Base-by-base conservation (phyloP, 768 basidiomycete genomes). In the Fistulinella prunicolor region DNA sequence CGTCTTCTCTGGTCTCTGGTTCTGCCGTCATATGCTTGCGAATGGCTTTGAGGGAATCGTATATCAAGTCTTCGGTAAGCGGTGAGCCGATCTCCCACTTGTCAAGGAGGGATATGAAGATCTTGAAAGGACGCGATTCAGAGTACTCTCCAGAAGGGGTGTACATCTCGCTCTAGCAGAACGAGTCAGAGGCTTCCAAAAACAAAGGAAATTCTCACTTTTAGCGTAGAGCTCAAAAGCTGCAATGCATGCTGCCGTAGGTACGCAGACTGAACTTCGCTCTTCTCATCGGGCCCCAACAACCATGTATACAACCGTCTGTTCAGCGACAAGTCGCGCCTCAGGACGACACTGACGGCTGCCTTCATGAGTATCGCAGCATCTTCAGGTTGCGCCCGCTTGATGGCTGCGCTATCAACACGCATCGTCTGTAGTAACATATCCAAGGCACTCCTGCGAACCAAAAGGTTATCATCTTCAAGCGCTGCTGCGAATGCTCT, bases 31-130 rank as follows among this genome's bases (percentile, higher is more conserved):
- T 65, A 16, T 81, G 71, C 16, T 71, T 61, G 63, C 80, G 81
- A 42, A 96, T 72, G 2, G 89, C 82, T 43, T 76, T 82, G 59
- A 97, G 82, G 0, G 89, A 77, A 56, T 95, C 89, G 56, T 88
- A 81, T 10, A 89, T 80, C 43, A 97, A 70, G 6, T 73, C 74
- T 34, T 92, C 86, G 0, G 93, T 93, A 22, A 99, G 66, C 0
- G 79, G 75, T 8, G 79, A 80, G 5, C 95, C 95, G 38, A 98
- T 86, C 65, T 98, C 96, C 89, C 92, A 97, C 66, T 96, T 96
- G 67, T 99, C 96, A 55, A 97, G 72, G 16, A 98, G 67, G 1
- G 93, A 94, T 20, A 98, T 85, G 65, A 96, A 94, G 28, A 98
- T 88, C 68, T 94, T 95, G 79, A 94, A 98, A 0, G 96, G 92